Base-by-base conservation (phyloP, 768 basidiomycete genomes). In the Artomyces pyxidatus region DNA sequence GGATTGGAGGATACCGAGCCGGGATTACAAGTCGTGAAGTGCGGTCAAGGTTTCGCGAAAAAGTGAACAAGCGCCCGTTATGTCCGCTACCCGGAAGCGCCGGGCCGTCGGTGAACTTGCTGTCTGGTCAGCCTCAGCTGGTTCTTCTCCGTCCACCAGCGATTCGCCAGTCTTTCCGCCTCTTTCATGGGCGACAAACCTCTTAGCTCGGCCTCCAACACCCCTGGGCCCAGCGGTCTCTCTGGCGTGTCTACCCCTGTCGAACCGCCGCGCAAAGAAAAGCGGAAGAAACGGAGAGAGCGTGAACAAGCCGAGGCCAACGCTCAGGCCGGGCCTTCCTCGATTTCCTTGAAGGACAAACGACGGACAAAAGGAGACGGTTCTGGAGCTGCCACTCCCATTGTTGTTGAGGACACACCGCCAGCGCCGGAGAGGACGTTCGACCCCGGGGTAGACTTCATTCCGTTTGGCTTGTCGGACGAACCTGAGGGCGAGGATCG, bases 371-470 rank as follows among this genome's bases (percentile, higher is more conserved):
- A 35, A 44, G 48, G 27, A 49, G 12, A 23, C 37, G n/a, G 26
- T 19, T 27, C 25, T 12, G 40, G 40, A 42, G 21, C 21, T 14
- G 25, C 19, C 16, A 26, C 21, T 16, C 40, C 19, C 22, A 12
- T 25, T 12, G 19, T 21, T 12, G 4, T 21, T 42, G 17, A 39
- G 35, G 12, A 11, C 12, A 23, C 28, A 51, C 19, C 23, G 26
- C 19, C 23, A 19, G n/a, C 16, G 9, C 53, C 59, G 23, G n/a
- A n/a, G n/a, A n/a, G n/a, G n/a, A 39, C 53, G 2, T 56, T 58
- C 35, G 54, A 56, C 3, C 55, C 57, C 11, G 63, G 60, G 4
- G 65, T 61, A 29, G 63, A 68, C 43, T 68, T 68, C 39, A 51
- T 68, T 35, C 65, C 67, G 1, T 43, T 65, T 25, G 49, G 12